Conservation (phyloP, 2,329 filamentous ascomycete species). For the Penicillium brasilianum region DNA sequence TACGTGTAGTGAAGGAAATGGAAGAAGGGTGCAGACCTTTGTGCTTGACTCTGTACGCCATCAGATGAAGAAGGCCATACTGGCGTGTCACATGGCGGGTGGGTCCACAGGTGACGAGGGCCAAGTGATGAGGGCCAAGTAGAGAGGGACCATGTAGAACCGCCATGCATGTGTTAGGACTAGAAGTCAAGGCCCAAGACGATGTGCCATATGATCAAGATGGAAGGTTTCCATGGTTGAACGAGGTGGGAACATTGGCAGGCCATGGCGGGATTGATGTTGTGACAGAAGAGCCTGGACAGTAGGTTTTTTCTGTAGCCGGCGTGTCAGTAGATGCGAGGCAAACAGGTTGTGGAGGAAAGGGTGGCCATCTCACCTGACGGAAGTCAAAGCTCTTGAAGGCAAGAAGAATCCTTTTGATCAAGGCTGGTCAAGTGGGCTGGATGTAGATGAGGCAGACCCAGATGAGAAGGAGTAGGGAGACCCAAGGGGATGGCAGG, state of each 20-base stretch:
- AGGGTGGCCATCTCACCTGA: neutral
- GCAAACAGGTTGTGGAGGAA: neutral
- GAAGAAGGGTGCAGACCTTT: neutral
- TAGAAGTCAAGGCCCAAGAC: neutral
- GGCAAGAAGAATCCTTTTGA: neutral
- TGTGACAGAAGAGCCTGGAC: neutral
- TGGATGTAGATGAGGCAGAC: neutral
- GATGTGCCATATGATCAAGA: neutral
- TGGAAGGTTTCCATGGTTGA: neutral
- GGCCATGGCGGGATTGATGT: neutral
- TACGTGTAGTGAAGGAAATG: neutral
- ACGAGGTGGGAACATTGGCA: neutral
- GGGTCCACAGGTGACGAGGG: neutral
- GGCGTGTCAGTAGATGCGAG: neutral
- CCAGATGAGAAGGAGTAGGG: neutral
- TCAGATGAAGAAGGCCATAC: neutral
- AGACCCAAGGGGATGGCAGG: no score
- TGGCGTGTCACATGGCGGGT: neutral
- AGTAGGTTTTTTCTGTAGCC: neutral
- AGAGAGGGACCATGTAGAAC: neutral
- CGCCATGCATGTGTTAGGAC: neutral
- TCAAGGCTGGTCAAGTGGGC: neutral
- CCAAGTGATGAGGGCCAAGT: neutral
- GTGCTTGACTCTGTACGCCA: neutral
- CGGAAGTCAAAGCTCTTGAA: neutral